Base-by-base conservation (phyloP, 208 protist genomes). In the Acanthamoeba sp. region DNA sequence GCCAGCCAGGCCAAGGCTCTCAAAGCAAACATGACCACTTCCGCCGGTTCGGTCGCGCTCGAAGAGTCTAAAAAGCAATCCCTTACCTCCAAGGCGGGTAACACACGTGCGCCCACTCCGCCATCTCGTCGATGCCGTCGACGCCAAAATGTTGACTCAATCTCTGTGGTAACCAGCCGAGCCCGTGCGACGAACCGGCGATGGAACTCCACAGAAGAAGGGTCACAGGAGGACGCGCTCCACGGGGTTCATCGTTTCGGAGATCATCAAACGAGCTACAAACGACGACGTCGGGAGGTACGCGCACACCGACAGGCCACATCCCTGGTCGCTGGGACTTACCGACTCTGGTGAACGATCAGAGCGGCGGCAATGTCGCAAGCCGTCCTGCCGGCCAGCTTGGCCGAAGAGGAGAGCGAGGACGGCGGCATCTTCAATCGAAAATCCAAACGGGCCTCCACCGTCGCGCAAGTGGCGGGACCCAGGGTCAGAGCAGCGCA, bases 231-330 rank as follows among this genome's bases (percentile, higher is more conserved):
- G 84, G 52, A 91, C 84, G 24, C n/a, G 59, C 7, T 91, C 84
- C 16, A 91, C 84, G 27, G 84, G 84, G 6, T 91, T 91, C 84
- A 91, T 91, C 5, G 59, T 50, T n/a, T 59, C 50, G 5, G 84
- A 91, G 50, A 71, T 91, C 52, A 66, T 73, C 84, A 91, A 91
- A 29, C 10, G 32, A 22, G 84, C 73, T 1, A 84, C 27, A 27
- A 73, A 32, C 64, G 64, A 73, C 27, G 64, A 62, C 55, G 55
- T 62, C 24, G 24, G 24, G 24, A 62, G 55, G 55, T 62, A 22
- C 24, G 24, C n/a, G n/a, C n/a, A n/a, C n/a, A n/a, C n/a, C n/a
- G n/a, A n/a, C n/a, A n/a, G n/a, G n/a, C n/a, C n/a, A n/a, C n/a
- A n/a, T n/a, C n/a, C n/a, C n/a, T n/a, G n/a, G n/a, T n/a, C n/a